Evolutionary conservation across 768 basidiomycete species (phyloP).

Genomic region (Tylopilus subfusipes): DNA sequence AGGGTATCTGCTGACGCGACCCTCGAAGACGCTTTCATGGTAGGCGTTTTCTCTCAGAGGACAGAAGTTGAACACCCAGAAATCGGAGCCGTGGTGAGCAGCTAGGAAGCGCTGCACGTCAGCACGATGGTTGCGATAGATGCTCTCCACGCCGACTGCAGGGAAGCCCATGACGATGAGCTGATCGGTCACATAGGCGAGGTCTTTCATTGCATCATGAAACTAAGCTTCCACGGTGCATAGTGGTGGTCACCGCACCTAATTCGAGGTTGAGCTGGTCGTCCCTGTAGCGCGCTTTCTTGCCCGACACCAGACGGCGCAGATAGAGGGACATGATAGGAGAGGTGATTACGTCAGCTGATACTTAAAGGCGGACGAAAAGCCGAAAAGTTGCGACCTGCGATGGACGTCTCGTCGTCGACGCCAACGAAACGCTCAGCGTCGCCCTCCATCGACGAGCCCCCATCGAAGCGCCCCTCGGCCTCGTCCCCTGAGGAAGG

Average conservation of each 20-base stretch:
- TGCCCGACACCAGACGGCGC: conserved; percentile 74
- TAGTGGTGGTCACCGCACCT: conserved; percentile 36
- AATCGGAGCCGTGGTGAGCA: conserved; percentile 68
- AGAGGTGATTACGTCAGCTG: conserved; percentile 20
- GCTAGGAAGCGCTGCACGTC: conserved; percentile 77
- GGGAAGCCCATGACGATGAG: conserved; percentile 85
- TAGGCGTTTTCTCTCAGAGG: conserved; percentile 81
- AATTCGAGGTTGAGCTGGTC: conserved; percentile 64
- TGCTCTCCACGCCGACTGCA: conserved; percentile 68
- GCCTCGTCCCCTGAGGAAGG: conserved; percentile 77
- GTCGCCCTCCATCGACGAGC: conserved; percentile 48
- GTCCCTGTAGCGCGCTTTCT: conserved; percentile 76
- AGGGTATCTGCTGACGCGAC: conserved; percentile 78
- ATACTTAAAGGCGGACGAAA: too few species aligned
- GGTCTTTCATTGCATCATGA: conserved; percentile 36
- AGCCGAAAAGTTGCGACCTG: too few species aligned
- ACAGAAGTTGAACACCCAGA: conserved; percentile 89
- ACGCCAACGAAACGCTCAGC: conserved; percentile 50
- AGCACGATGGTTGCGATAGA: conserved; percentile 76
- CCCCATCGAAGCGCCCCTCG: conserved; percentile 52
- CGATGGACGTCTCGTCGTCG: conserved; percentile 16
- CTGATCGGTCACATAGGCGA: conserved; percentile 69
- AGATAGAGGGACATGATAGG: conserved; percentile 58
- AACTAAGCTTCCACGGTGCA: conserved; percentile 10
- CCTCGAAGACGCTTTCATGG: conserved; percentile 60